Evolutionary conservation across 768 basidiomycete genomes (phyloP), one percentile per base, ranked within the genome.

Genomic region (Tremella yokohamensis): DNA sequence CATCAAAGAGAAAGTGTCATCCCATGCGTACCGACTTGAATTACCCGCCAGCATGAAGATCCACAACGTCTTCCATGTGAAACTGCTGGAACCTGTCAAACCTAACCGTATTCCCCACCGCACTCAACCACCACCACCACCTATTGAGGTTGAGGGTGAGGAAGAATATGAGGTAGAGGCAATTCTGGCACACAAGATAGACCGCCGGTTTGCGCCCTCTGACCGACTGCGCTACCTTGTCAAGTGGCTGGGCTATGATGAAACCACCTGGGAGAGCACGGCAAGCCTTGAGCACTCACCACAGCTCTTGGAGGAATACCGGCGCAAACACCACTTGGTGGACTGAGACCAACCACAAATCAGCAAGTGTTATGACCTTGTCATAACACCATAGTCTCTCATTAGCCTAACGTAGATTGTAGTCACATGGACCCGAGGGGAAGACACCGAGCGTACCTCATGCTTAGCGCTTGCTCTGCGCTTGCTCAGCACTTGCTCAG

Each of bases 21-120:
- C 40, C 16, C 45, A 50, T 24, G 64, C 61, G 0, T 68, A 52
- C 39, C 49, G 50, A 2, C 29, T 68, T 1, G 42, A 62, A 9
- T 56, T 70, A 1, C 65, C 62, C 8, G 19, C 51, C 0, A 38
- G 53, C 25, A 40, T 56, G 52, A 34, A 34, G 16, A 55, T 64
- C 26, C 69, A 71, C 42, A 56, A 57, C 18, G 61, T 62, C 6
- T 64, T 71, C 49, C 60, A 66, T 45, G 58, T 65, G 6, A 34
- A 63, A n/a, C 51, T 63, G 3, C 57, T 69, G 48, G 40, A 49
- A 58, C 51, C 24, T 60, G 58, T 18, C 40, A 20, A 26, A 61
- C 54, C 29, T 34, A 6, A 34, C 29, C 29, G 11, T 40, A 12
- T 58, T 52, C 38, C 67, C 64, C n/a, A 25, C 8, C 39, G 57